phyloP scores from a whole-genome alignment of 495 filamentous ascomycete species.

The Tuber aestivum region DNA sequence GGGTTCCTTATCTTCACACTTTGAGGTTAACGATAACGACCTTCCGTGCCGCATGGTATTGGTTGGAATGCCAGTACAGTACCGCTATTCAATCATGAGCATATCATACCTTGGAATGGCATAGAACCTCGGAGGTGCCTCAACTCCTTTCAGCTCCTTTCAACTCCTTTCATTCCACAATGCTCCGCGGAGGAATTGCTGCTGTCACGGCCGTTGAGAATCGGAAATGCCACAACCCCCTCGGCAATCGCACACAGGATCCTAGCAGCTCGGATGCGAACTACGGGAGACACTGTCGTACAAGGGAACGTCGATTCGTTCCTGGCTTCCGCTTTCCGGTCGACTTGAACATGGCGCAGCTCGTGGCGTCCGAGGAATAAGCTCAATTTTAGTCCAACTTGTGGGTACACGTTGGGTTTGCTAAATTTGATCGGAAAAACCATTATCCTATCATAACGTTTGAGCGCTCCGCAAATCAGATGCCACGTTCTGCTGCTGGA shows the following conservation, averaged over 20 bases:
- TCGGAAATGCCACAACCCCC: not conserved
- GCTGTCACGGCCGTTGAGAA: not conserved
- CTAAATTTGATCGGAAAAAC: not conserved
- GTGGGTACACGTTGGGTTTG: not conserved
- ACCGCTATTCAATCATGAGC: not conserved
- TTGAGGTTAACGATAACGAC: not conserved
- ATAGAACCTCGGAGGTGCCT: not conserved
- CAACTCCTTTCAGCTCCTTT: not conserved
- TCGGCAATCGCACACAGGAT: not conserved
- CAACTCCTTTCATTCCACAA: not conserved
- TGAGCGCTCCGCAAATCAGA: not conserved
- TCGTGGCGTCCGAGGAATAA: not conserved
- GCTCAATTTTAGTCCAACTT: not conserved
- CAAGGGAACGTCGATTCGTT: not conserved
- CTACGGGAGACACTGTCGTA: not conserved
- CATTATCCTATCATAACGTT: not conserved
- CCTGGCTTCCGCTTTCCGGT: not conserved
- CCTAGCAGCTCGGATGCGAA: not conserved
- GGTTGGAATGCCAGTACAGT: not conserved
- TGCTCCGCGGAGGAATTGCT: not conserved
- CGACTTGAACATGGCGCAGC: not conserved
- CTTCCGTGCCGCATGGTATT: not conserved
- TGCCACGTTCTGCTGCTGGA: not conserved
- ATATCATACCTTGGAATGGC: not conserved
- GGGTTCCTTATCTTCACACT: not conserved